A percentile compares a stretch with the other conserved stretches of the same genome.
Conservation (phyloP, 306 rosid species). For the Alnus rubra region DNA sequence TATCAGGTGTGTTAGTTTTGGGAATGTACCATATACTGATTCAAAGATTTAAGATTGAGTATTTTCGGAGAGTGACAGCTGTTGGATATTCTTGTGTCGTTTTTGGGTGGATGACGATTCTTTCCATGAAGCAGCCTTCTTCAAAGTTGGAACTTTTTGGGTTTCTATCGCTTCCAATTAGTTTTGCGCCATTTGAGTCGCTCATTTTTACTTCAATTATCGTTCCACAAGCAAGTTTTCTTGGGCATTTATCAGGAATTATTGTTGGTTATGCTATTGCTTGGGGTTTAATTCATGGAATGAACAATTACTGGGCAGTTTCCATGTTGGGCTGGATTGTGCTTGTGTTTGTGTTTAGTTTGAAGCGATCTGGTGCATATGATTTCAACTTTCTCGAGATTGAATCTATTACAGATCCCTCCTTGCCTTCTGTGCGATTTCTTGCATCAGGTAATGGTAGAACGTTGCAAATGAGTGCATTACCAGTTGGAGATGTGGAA, state of each 20-base stretch:
- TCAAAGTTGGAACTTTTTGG: conserved; percentile 91
- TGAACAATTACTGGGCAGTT: conserved; percentile 87
- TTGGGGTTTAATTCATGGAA: conserved; percentile 95
- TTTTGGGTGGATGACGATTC: conserved; percentile 99
- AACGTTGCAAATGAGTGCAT: conserved; percentile 75
- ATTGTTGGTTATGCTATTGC: conserved; percentile 93
- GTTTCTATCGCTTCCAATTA: conserved; percentile 89
- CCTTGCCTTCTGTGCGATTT: conserved; percentile 78
- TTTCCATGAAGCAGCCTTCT: conserved; percentile 89
- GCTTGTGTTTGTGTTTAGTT: conserved; percentile 65
- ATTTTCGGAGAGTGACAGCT: conserved; percentile 84
- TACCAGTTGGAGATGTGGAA: conserved; percentile 72
- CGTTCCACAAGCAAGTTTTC: conserved; percentile 96
- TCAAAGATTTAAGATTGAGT: conserved; percentile 82
- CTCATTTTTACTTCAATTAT: conserved; percentile 90
- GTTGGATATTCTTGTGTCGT: conserved; percentile 99
- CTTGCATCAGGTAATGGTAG: conserved; percentile 70
- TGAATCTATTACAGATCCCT: conserved; percentile 82
- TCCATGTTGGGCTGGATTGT: conserved; percentile 81
- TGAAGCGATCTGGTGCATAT: conserved; percentile 74
- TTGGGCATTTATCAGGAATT: conserved; percentile 93
- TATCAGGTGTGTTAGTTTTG: conserved; percentile 75
- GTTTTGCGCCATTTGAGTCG: conserved; percentile 95
- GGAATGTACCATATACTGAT: conserved; percentile 80
- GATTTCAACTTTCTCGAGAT: conserved; percentile 81